Base-by-base conservation (phyloP, 176 grass and related monocot genomes). In the Zoysia pacifica region DNA sequence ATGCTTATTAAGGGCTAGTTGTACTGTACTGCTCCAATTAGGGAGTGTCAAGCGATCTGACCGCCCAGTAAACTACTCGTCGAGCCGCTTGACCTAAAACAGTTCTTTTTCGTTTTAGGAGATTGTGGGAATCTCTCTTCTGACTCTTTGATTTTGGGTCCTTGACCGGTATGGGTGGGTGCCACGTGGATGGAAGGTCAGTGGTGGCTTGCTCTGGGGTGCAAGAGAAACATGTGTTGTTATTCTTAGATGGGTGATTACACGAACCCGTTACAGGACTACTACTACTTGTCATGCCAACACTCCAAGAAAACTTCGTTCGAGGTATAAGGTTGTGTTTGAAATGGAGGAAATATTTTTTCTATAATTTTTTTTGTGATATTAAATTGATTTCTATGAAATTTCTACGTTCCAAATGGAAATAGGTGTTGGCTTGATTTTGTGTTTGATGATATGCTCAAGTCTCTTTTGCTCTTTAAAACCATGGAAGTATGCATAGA, bases 141-240 rank as follows among this genome's bases (percentile, higher is more conserved):
- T 41, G 66, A 55, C 56, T 82, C 65, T 70, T 55, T 76, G 41
- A 16, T 13, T 6, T 77, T 8, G 15, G 55, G 38, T 16, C 18
- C 5, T 77, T 5, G 20, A 56, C 14, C 5, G 5, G 36, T 46
- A 42, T 77, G 2, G 36, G 4, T 19, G 11, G 1, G 36, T 42
- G 78, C 62, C 87, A 85, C 62, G 43, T 93, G 85, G 65, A 73
- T 42, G 42, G 14, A 39, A 71, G 72, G 63, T 39, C 71, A 62
- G 79, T 68, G 73, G 53, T 70, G 75, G 8, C 80, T 86, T 89
- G 70, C 78, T 78, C 49, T 77, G 10, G 16, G 55, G 42, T 73
- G 38, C 74, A 79, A 79, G 20, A 76, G 66, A 38, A 69, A 41
- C 76, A 20, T 78, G 20, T 62, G 8, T 9, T 52, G 11, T 75